A percentile compares a stretch with the other conserved stretches of the same genome.
Conservation (phyloP, 2,329 filamentous ascomycete species). For the Sphaerulina vaccinii region DNA sequence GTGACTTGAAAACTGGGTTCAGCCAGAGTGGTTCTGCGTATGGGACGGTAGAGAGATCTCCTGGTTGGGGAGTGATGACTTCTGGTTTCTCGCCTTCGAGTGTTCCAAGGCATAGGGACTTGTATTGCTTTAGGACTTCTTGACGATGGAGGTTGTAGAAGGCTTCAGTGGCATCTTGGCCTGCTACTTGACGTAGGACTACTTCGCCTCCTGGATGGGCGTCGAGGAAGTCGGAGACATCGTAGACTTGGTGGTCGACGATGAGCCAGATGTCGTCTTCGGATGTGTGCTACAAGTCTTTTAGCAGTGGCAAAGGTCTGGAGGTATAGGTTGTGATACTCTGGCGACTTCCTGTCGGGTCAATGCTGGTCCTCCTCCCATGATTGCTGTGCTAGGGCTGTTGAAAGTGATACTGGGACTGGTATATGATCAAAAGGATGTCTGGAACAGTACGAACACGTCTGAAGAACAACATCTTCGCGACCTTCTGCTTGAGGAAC, state of each 20-base stretch:
- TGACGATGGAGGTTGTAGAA: slow-evolving; percentile 94
- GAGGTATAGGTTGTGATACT: slow-evolving; percentile 8
- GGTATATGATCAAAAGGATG: neutral
- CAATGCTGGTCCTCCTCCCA: slow-evolving; percentile 13
- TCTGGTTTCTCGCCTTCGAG: slow-evolving; percentile 72
- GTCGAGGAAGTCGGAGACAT: slow-evolving; percentile 80
- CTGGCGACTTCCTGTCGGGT: slow-evolving; percentile 36
- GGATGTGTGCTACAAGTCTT: slow-evolving; percentile 60
- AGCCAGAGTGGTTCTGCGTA: slow-evolving; percentile 87
- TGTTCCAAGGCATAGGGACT: slow-evolving; percentile 70
- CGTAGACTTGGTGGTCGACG: slow-evolving; percentile 83
- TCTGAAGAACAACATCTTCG: slow-evolving; percentile 1
- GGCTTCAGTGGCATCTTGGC: slow-evolving; percentile 74
- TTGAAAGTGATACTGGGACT: neutral
- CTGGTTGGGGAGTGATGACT: slow-evolving; percentile 66
- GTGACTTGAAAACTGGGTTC: slow-evolving; percentile 70
- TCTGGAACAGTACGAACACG: neutral
- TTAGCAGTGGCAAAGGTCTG: slow-evolving; percentile 6
- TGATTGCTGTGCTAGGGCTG: slow-evolving; percentile 2
- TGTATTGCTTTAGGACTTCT: slow-evolving; percentile 81
- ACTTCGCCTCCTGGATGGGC: slow-evolving; percentile 80
- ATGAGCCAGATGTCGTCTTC: slow-evolving; percentile 79
- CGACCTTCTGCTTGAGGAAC: neutral
- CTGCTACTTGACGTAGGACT: slow-evolving; percentile 77
- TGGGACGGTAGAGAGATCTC: slow-evolving; percentile 73